A percentile compares a stretch with the other conserved stretches of the same genome.
Conservation (phyloP, 2,329 filamentous ascomycete genomes). For the Aspergillus fischeri region DNA sequence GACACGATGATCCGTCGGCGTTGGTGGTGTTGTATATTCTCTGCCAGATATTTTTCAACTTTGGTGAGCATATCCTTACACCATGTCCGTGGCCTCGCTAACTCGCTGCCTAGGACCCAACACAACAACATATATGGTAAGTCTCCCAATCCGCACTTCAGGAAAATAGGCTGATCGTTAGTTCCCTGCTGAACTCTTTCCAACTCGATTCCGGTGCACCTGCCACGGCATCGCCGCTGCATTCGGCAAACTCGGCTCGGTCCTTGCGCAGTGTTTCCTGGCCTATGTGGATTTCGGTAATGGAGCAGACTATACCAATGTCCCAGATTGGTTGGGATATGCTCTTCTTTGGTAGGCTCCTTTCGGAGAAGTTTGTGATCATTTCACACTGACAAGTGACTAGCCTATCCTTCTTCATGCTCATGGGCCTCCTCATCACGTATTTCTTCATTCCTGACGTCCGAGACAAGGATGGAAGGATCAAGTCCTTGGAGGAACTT, state of each 20-base stretch:
- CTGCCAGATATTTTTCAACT: conserved; percentile 41
- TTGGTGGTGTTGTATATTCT: conserved; percentile 36
- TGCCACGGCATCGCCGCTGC: conserved; percentile 48
- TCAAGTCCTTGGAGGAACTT: conserved; percentile 24
- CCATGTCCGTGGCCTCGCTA: not conserved
- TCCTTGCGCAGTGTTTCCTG: conserved; percentile 16
- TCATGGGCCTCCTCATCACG: conserved; percentile 24
- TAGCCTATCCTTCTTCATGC: conserved; percentile 19
- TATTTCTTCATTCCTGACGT: conserved; percentile 26
- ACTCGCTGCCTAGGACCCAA: conserved; percentile 13
- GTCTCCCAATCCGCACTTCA: not conserved
- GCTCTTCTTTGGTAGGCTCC: conserved; percentile 9
- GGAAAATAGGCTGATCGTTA: not conserved
- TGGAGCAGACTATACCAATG: not conserved
- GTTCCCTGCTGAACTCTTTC: conserved; percentile 47
- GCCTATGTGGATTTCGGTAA: conserved; percentile 9
- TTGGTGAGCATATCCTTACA: conserved; percentile 16
- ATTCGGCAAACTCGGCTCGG: conserved; percentile 45
- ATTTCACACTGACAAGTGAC: not conserved
- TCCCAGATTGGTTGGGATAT: conserved; percentile 10
- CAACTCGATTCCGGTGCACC: conserved; percentile 46
- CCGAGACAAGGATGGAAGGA: conserved; percentile 14
- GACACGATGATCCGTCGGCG: conserved; percentile 6
- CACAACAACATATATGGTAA: conserved; percentile 29
- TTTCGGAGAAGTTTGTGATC: not conserved